Evolutionary conservation across 306 rosid species (phyloP), one percentile per base, ranked within the genome.

Genomic region (Begonia masoniana): DNA sequence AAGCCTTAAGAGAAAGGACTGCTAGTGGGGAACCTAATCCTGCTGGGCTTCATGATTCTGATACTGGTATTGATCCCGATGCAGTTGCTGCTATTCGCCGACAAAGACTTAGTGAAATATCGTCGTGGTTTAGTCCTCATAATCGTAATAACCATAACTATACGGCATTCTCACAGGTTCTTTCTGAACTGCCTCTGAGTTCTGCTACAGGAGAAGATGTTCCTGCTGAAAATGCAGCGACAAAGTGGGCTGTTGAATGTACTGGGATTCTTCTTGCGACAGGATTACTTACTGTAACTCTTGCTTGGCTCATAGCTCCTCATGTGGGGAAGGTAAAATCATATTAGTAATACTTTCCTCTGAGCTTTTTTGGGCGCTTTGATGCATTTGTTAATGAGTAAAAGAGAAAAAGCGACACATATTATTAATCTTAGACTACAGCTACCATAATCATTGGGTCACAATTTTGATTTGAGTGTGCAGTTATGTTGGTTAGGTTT

Each of bases 281-380:
- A 24, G 99, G 99, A 17, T 73, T 91, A 24, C 99, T 91, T 62
- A 91, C 97, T 49, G 82, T 86, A 59, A 82, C 92, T 62, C 79
- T 91, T 59, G 97, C 82, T 12, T 91, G 96, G 92, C 85, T 85
- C 58, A 80, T 91, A 65, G 97, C 96, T 70, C 96, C 97, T 65
- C 97, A 78, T 16, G 92, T 91, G 60, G 96, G 94, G 56, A 83
- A 91, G 96, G 97, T 91, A 69, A 26, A 51, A 69, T 53, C 52
- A 36, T 13, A 46, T 67, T 58, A 43, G 47, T 31, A 31, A 1
- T 31, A 31, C 39, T 31, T 31, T 31, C 4, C 39, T 31, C 39
- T 31, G 39, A 31, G 0, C 39, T 31, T 31, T 31, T 31, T 31
- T 31, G 39, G 39, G 7, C 7, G 39, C 8, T 31, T 31, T 31